Evolutionary conservation across 2,329 filamentous ascomycete genomes (phyloP), one percentile per base, ranked within the genome.

Genomic region (Exophiala aquamarina): DNA sequence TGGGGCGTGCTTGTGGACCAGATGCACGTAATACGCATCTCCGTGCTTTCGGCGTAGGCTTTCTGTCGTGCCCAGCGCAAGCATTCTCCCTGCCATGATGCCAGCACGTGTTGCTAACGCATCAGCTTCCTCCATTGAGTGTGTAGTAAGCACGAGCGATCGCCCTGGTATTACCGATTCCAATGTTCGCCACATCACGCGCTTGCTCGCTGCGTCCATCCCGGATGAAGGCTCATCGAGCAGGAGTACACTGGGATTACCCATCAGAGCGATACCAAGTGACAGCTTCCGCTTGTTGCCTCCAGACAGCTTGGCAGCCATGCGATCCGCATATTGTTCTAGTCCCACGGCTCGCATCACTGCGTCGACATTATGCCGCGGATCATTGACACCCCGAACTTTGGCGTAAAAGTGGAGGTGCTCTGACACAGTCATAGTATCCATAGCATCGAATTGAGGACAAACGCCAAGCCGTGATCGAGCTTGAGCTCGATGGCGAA

Each of bases 81-180:
- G 75, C 89, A 96, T 94, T 23, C 83, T 78, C 58, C 81, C 79
- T 7, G 90, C 88, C 69, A 97, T 82, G 57, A 97, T 95, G 10
- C 89, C 92, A 0, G 87, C 89, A 1, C 89, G 79, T 21, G 82
- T 83, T 0, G 91, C 91, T 2, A 97, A 75, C 1, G 90, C 90
- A 61, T 95, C 89, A 0, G 91, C 92, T 69, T 96, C 92, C 65
- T 96, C 91, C 90, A 96, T 95, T 39, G 82, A 88, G 66, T 97
- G 92, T 0, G 92, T 96, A 0, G 92, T 96, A 14, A 97, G 77
- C 2, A 97, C 75, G 13, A 96, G 81, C 0, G 85, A 87, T n/a
- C 91, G 80, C 0, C 89, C 89, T 0, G 82, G 79, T 0, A 86
- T 83, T 3, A 91, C 83, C 1, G 82, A 78, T 3, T 81, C 80